Evolutionary conservation across 352 stramenopile species (phyloP).

Genomic region (Globisporangium cylindrosporum): DNA sequence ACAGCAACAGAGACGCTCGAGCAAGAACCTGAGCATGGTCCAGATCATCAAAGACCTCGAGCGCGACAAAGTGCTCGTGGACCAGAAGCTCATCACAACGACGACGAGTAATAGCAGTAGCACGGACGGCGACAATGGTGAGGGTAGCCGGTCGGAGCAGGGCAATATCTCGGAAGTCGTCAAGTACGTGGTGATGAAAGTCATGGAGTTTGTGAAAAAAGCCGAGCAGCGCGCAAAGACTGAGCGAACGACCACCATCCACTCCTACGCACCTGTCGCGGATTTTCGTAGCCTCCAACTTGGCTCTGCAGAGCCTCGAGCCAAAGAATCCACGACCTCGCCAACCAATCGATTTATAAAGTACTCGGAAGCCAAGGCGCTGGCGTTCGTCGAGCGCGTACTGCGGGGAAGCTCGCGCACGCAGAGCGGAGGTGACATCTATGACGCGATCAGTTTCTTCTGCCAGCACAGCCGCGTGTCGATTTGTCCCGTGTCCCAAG

Average conservation of each 20-base stretch:
- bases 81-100: slow-evolving; percentile 43
- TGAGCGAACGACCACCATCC: neutral
- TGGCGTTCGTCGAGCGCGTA: slow-evolving; percentile 72
- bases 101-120: neutral
- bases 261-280: neutral
- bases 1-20: slow-evolving; percentile 45
- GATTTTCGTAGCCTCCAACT: neutral
- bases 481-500: slow-evolving; percentile 68
- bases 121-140: slow-evolving; percentile 9
- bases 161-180: slow-evolving; percentile 57
- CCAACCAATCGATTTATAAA: slow-evolving; percentile 35
- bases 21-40: slow-evolving; percentile 65
- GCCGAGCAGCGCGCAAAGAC: slow-evolving; percentile 14
- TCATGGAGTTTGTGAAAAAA: slow-evolving; percentile 37
- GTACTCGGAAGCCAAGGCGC: slow-evolving; percentile 44
- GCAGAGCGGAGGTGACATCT: slow-evolving; percentile 78
- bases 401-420: slow-evolving; percentile 66
- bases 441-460: slow-evolving; percentile 76
- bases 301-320: neutral
- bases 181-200: slow-evolving; percentile 53
- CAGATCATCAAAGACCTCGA: slow-evolving; percentile 81
- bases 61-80: slow-evolving; percentile 60
- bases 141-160: slow-evolving; percentile 20
- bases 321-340: slow-evolving; percentile 18
- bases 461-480: slow-evolving; percentile 55